Conservation (phyloP, 140 eudicot genomes). For the Senecio squalidus region DNA sequence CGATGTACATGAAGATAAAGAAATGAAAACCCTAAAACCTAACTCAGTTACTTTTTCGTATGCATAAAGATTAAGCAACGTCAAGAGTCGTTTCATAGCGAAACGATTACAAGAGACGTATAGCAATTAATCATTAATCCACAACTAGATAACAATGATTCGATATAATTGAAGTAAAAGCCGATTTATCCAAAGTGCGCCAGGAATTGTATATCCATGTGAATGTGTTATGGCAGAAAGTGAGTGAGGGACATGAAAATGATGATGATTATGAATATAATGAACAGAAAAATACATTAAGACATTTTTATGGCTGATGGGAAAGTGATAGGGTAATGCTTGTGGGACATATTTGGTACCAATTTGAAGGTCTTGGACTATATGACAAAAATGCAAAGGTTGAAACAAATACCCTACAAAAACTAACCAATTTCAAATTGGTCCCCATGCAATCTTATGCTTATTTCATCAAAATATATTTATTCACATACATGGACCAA, state of each 20-base stretch:
- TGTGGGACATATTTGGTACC: constrained; percentile 5
- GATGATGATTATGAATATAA: constrained; percentile 29
- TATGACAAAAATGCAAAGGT: constrained; percentile 33
- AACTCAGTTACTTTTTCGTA: too few relatives aligned
- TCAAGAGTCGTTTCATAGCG: too few relatives aligned
- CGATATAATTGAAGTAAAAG: background rate
- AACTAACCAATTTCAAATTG: constrained; percentile 23
- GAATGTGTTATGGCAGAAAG: constrained; percentile 18
- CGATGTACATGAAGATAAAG: too few relatives aligned
- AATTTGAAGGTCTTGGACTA: constrained; percentile 28
- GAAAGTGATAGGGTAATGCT: constrained; percentile 29
- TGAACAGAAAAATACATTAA: constrained; percentile 21
- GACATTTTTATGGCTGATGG: constrained; percentile 19
- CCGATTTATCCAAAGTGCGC: constrained; percentile 4
- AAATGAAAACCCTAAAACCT: too few relatives aligned
- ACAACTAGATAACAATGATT: background rate
- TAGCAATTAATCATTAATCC: background rate
- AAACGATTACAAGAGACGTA: background rate
- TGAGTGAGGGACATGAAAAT: constrained; percentile 17
- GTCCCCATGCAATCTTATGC: constrained; percentile 47
- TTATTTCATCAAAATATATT: constrained; percentile 21
- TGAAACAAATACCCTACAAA: constrained; percentile 23
- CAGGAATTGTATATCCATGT: constrained; percentile 17
- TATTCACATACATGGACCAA: constrained; percentile 4
- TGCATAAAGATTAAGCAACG: too few relatives aligned